A percentile compares a stretch with the other conserved stretches of the same genome.
Evolutionary conservation across 208 protist genomes (phyloP).

Genomic region (Trypanosoma mega): DNA sequence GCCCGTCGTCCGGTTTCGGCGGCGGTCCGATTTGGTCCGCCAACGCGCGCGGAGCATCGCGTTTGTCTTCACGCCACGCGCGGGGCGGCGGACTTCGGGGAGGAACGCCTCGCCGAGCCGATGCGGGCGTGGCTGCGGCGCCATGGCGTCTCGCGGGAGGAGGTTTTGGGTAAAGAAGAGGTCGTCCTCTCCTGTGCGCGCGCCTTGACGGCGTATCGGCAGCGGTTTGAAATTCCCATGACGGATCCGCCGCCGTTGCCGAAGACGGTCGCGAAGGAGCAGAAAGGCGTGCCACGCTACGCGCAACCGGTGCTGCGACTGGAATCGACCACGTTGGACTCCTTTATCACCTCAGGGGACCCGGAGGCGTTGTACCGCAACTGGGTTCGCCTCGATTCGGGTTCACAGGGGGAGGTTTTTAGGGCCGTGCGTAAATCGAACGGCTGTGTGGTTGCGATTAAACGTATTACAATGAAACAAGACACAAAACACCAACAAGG

Average conservation of each 20-base stretch:
- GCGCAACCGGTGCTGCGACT: not conserved
- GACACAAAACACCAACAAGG: not conserved
- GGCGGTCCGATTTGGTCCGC: conserved; percentile 13
- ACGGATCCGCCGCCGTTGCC: conserved; percentile 5
- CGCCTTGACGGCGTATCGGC: not conserved
- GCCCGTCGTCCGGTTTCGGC: conserved; percentile 1
- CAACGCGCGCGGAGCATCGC: not conserved
- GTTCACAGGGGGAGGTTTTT: conserved; percentile 49
- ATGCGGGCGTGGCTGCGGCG: conserved; percentile 12
- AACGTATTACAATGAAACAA: conserved; percentile 31
- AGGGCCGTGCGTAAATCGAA: conserved; percentile 22
- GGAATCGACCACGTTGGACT: conserved; percentile 11
- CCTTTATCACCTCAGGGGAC: conserved; percentile 33
- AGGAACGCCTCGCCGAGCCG: not conserved
- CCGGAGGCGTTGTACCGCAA: conserved; percentile 31
- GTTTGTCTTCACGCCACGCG: conserved; percentile 10
- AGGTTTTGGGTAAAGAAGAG: conserved; percentile 1
- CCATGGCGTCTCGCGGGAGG: conserved; percentile 8
- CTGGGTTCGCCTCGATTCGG: conserved; percentile 37
- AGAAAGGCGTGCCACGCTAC: not conserved
- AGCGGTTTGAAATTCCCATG: not conserved
- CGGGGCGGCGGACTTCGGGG: conserved; percentile 6
- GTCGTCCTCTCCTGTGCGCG: conserved; percentile 5
- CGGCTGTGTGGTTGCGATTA: conserved; percentile 38
- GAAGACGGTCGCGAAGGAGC: not conserved